These are phyloP conservation scores for Lentithecium fluviatile DNA, from an alignment of 495 filamentous ascomycete species.

Conservation along the genomic window DNA sequence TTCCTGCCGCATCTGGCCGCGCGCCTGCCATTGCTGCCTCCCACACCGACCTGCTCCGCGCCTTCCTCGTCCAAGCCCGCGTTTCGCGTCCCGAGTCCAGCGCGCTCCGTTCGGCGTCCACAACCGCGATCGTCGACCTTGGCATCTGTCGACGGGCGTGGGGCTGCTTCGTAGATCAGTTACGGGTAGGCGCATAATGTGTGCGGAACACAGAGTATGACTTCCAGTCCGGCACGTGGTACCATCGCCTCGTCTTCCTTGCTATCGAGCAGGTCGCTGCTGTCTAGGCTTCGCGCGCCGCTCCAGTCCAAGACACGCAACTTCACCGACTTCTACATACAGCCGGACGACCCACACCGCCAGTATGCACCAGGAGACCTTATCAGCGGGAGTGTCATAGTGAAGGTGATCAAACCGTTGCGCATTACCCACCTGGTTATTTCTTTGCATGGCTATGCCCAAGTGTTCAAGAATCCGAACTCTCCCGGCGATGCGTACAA, in stretches of 20 bases:
- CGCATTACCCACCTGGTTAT: slow-evolving; percentile 90
- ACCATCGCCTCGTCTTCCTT: slow-evolving; percentile 25
- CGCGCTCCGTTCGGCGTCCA: too few relatives aligned
- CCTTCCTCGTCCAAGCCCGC: too few relatives aligned
- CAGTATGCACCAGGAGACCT: slow-evolving; percentile 71
- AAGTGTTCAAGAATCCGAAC: slow-evolving; percentile 76
- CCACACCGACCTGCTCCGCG: too few relatives aligned
- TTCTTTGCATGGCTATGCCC: slow-evolving; percentile 81
- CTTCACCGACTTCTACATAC: slow-evolving; percentile 78
- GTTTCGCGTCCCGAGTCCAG: too few relatives aligned
- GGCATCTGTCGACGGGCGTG: slow-evolving; percentile 40
- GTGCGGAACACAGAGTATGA: slow-evolving; percentile 39
- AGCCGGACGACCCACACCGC: slow-evolving; percentile 81
- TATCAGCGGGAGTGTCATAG: slow-evolving; percentile 70
- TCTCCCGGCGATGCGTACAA: slow-evolving; percentile 58
- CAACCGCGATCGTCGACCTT: too few relatives aligned
- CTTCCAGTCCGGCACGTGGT: slow-evolving; percentile 36
- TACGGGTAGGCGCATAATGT: slow-evolving; percentile 36
- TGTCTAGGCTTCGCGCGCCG: slow-evolving; percentile 60
- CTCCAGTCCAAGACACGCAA: slow-evolving; percentile 66
- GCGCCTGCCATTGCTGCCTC: too few relatives aligned
- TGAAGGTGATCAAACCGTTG: slow-evolving; percentile 77
- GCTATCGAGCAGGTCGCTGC: slow-evolving; percentile 46
- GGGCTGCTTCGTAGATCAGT: not conserved
- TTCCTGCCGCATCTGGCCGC: too few relatives aligned